Evolutionary conservation across 1,139 yeast genomes (phyloP).

Genomic region (Yamadazyma sp.): DNA sequence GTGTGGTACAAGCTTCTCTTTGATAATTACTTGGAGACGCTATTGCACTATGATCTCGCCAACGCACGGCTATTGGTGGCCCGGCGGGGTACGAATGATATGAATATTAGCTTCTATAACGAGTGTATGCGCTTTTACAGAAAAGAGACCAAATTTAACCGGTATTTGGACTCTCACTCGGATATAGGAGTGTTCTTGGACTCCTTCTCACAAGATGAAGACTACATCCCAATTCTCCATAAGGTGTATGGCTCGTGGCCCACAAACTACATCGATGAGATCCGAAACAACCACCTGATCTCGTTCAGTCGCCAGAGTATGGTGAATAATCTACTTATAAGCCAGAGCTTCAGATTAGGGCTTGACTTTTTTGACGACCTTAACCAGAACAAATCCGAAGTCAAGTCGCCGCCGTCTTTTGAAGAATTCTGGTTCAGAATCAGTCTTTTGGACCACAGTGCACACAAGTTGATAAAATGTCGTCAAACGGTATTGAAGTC

Average conservation of each 20-base stretch:
- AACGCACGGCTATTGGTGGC: constrained; percentile 5
- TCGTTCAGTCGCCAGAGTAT: not conserved
- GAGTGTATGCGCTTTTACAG: constrained; percentile 11
- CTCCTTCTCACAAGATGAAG: constrained; percentile 15
- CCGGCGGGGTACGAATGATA: not conserved
- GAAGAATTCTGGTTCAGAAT: constrained; percentile 29
- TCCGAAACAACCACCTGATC: not conserved
- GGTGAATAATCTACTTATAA: constrained; percentile 11
- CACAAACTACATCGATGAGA: not conserved
- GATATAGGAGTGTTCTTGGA: constrained; percentile 13
- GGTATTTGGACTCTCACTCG: constrained; percentile 3
- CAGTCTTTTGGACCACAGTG: constrained; percentile 24
- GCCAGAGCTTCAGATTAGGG: constrained; percentile 19
- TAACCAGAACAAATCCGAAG: not conserved
- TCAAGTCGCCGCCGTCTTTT: constrained; percentile 1
- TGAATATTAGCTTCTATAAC: constrained; percentile 6
- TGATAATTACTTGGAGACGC: constrained; percentile 14
- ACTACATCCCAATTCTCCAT: constrained; percentile 19
- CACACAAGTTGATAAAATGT: constrained; percentile 15
- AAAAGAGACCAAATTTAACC: constrained; percentile 12
- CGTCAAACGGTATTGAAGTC: constrained; percentile 14
- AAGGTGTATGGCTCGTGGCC: constrained; percentile 5
- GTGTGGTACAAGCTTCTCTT: constrained; percentile 21
- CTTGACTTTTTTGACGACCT: constrained; percentile 9
- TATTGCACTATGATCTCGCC: constrained; percentile 13